phyloP scores from a whole-genome alignment of 306 rosid genomes.

The Chamaecrista fasciculata region DNA sequence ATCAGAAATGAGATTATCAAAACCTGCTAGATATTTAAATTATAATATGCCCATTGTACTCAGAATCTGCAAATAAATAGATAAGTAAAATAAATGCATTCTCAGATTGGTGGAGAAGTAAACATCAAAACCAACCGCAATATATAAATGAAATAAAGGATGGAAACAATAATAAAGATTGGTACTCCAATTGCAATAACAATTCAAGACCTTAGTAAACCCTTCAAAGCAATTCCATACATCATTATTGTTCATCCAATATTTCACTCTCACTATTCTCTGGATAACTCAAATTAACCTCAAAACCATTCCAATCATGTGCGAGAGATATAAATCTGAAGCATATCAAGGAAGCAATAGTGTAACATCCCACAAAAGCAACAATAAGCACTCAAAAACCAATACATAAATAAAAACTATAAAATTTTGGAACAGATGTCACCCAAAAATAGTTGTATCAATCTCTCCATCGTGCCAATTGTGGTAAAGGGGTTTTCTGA shows the following conservation, averaged over 20 bases:
- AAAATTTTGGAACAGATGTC: not conserved
- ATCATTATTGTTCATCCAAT: not conserved
- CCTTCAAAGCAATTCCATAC: not conserved
- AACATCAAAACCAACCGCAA: not conserved
- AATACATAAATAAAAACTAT: not conserved
- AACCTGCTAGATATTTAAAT: not conserved
- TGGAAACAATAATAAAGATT: not conserved
- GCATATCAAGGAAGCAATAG: not conserved
- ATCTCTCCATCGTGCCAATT: not conserved
- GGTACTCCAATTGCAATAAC: not conserved
- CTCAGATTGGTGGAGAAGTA: not conserved
- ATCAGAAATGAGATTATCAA: slow-evolving; percentile 7
- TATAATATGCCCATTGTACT: slow-evolving; percentile 7
- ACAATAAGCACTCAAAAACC: not conserved
- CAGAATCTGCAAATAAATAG: slow-evolving; percentile 23
- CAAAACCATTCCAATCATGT: slow-evolving; percentile 16
- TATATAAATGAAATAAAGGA: slow-evolving; percentile 13
- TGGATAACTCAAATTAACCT: not conserved
- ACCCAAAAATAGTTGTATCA: not conserved
- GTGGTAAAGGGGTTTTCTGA: too few species aligned
- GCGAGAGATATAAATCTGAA: not conserved
- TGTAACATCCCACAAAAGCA: not conserved
- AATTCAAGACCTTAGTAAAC: not conserved
- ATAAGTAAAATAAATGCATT: slow-evolving; percentile 9
- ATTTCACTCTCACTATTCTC: not conserved